A percentile compares a stretch with the other conserved stretches of the same genome.
Evolutionary conservation across 129 eudicot species (phyloP).

Genomic region (Lactuca saligna): DNA sequence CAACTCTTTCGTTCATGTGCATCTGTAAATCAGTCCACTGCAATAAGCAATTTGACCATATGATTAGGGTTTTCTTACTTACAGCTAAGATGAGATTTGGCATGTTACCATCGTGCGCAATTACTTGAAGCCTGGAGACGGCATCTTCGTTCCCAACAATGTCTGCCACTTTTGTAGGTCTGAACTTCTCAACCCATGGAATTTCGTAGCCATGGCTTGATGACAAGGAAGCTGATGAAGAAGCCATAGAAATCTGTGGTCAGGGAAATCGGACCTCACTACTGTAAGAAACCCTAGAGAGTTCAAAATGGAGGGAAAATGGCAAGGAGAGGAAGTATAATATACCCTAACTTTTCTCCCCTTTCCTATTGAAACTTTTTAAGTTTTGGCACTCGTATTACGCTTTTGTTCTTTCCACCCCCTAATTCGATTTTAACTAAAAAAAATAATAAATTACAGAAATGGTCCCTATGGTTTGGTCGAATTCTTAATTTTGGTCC

Average conservation of each 20-base stretch:
- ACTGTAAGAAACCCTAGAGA: constrained; percentile 27
- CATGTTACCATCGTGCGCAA: constrained; percentile 96
- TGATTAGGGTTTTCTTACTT: constrained; percentile 10
- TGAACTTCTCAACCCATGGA: constrained; percentile 98
- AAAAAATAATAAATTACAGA: too few relatives aligned
- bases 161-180: constrained; percentile 80
- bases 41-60: background rate
- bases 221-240: constrained; percentile 49
- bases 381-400: background rate
- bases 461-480: too few relatives aligned
- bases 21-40: background rate
- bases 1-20: background rate
- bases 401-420: background rate
- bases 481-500: too few relatives aligned
- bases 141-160: constrained; percentile 96
- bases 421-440: background rate
- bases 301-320: constrained; percentile 47
- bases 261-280: background rate
- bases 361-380: background rate
- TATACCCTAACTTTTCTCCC: background rate
- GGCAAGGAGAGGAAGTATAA: background rate
- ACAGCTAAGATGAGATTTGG: constrained; percentile 89
- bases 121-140: constrained; percentile 90
- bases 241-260: constrained; percentile 39
- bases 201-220: constrained; percentile 53